Percentiles rank a stretch among this genome's conserved stretches.
phyloP scores from a whole-genome alignment of 345 rosid species.

The Hevea brasiliensis region DNA sequence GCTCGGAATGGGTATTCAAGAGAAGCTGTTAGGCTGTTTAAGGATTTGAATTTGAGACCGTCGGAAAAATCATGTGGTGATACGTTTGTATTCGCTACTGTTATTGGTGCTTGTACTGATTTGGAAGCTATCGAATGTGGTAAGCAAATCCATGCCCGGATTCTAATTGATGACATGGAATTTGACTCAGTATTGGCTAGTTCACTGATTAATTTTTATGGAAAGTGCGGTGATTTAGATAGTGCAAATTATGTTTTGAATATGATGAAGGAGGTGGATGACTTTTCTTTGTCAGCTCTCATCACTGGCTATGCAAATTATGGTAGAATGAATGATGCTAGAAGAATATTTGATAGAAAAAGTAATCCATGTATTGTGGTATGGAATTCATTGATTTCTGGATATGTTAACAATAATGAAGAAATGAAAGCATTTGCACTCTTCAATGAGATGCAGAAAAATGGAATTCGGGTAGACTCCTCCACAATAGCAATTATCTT shows the following conservation, averaged over 20 bases:
- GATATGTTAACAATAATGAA: slow-evolving; percentile 56
- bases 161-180: slow-evolving; percentile 44
- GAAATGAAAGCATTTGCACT: slow-evolving; percentile 56
- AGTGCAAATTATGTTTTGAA: slow-evolving; percentile 50
- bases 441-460: slow-evolving; percentile 53
- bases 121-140: slow-evolving; percentile 58
- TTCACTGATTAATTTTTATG: slow-evolving; percentile 68
- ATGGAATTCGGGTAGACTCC: slow-evolving; percentile 41
- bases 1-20: slow-evolving; percentile 39
- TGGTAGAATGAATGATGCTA: slow-evolving; percentile 60
- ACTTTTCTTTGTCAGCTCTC: slow-evolving; percentile 73
- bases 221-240: slow-evolving; percentile 65
- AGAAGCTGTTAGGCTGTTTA: slow-evolving; percentile 63
- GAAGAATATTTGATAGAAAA: slow-evolving; percentile 45
- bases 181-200: slow-evolving; percentile 55
- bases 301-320: slow-evolving; percentile 64
- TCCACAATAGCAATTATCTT: slow-evolving; percentile 57
- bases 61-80: slow-evolving; percentile 39
- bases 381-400: slow-evolving; percentile 87
- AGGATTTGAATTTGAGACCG: slow-evolving; percentile 39
- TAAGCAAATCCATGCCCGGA: slow-evolving; percentile 68
- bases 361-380: slow-evolving; percentile 42
- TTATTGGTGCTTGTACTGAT: slow-evolving; percentile 59
- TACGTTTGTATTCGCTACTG: slow-evolving; percentile 55
- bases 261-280: slow-evolving; percentile 51